A percentile compares a stretch with the other conserved stretches of the same genome.
Conservation (phyloP, 2,329 filamentous ascomycete genomes). For the Chrysoporthe austroafricana region DNA sequence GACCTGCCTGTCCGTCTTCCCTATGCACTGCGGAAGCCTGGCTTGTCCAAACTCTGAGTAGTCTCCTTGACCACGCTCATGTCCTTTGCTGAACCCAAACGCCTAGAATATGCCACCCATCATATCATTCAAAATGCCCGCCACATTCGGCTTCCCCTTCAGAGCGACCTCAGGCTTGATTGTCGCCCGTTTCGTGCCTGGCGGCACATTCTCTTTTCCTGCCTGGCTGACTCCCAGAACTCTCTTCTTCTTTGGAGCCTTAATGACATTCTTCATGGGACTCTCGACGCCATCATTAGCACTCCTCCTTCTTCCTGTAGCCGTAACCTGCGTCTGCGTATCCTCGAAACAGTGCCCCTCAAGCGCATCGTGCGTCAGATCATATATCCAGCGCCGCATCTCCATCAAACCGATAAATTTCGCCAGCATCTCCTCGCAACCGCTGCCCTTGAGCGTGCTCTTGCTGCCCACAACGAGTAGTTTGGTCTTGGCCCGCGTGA, state of each 20-base stretch:
- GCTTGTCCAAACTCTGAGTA: constrained; percentile 1
- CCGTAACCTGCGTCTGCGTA: constrained; percentile 52
- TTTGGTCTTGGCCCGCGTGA: constrained; percentile 92
- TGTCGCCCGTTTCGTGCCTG: constrained; percentile 56
- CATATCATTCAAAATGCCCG: constrained; percentile 78
- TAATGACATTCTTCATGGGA: constrained; percentile 26
- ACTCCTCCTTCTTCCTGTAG: constrained; percentile 32
- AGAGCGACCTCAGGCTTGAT: constrained; percentile 66
- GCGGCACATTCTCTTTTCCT: constrained; percentile 10
- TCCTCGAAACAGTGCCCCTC: constrained; percentile 72
- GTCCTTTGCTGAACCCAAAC: background rate
- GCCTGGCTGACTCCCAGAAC: constrained; percentile 8
- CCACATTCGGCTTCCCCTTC: constrained; percentile 69
- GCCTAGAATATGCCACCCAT: constrained; percentile 38
- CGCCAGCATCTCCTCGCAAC: constrained; percentile 74
- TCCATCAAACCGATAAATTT: constrained; percentile 80
- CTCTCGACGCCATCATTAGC: constrained; percentile 15
- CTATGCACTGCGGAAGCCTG: background rate
- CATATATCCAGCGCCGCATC: constrained; percentile 75
- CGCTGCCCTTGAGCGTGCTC: constrained; percentile 74
- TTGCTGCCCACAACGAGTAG: constrained; percentile 84
- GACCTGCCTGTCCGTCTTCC: background rate
- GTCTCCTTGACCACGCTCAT: background rate
- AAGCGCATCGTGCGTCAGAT: constrained; percentile 67
- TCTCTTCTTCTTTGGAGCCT: constrained; percentile 32